Evolutionary conservation across 2,329 filamentous ascomycete species (phyloP).

Genomic region (Chaetomium olivaceum): DNA sequence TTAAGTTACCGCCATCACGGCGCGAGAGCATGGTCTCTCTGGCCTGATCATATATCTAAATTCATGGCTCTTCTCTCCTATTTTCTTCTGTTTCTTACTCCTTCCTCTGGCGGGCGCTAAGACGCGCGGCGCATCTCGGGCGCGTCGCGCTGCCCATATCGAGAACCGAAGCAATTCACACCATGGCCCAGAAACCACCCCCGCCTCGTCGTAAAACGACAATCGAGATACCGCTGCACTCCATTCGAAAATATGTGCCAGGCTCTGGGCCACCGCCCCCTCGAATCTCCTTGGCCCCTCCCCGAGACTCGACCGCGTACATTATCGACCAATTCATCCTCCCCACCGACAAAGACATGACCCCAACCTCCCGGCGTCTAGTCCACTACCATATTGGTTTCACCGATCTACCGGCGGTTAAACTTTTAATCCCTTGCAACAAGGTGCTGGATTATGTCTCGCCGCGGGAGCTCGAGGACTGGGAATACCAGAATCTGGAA

Average conservation of each 20-base stretch:
- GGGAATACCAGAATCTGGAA: constrained; percentile 50
- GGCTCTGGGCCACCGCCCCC: constrained; percentile 51
- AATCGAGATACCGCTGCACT: constrained; percentile 29
- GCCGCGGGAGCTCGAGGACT: constrained; percentile 56
- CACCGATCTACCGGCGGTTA: constrained; percentile 53
- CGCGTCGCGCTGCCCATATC: constrained; percentile 7
- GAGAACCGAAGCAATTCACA: not conserved
- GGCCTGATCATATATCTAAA: not conserved
- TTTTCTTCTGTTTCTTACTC: not conserved
- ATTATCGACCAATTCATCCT: constrained; percentile 57
- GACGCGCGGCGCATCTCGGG: constrained; percentile 11
- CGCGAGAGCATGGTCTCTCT: not conserved
- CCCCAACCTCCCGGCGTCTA: constrained; percentile 40
- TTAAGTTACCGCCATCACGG: constrained; percentile 1
- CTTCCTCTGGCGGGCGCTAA: not conserved
- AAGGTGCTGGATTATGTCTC: constrained; percentile 61
- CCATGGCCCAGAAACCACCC: constrained; percentile 18
- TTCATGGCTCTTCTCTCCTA: not conserved
- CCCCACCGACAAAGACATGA: constrained; percentile 38
- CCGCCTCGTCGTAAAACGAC: constrained; percentile 19
- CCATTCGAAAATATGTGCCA: constrained; percentile 26
- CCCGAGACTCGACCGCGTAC: constrained; percentile 55
- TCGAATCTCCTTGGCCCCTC: constrained; percentile 50
- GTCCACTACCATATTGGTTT: constrained; percentile 58
- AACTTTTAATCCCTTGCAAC: constrained; percentile 48